Conservation (phyloP, 2,329 filamentous ascomycete genomes). For the Aspergillus aculeatus region DNA sequence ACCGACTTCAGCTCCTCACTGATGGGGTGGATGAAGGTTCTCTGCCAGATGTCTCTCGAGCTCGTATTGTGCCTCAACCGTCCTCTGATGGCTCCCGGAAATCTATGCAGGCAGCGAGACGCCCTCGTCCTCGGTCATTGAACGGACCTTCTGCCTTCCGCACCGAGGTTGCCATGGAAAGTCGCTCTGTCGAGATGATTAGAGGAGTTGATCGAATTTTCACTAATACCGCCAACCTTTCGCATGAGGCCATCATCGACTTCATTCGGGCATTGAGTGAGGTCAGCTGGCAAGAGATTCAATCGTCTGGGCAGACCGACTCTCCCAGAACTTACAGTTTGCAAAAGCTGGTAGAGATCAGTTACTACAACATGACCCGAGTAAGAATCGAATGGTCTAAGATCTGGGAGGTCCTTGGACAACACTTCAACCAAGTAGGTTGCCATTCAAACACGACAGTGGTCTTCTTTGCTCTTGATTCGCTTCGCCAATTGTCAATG, state of each 20-base stretch:
- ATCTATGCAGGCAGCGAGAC: constrained; percentile 60
- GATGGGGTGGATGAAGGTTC: constrained; percentile 90
- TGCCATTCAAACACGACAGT: constrained; percentile 96
- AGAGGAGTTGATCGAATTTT: constrained; percentile 94
- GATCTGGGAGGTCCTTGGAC: constrained; percentile 95
- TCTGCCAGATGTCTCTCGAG: constrained; percentile 87
- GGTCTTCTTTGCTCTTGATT: constrained; percentile 96
- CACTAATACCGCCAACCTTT: constrained; percentile 89
- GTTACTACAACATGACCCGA: constrained; percentile 99
- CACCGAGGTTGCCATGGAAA: constrained; percentile 84
- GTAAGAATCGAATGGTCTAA: constrained; percentile 98
- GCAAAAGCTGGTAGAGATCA: constrained; percentile 97
- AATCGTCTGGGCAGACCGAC: constrained; percentile 92
- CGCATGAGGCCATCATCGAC: constrained; percentile 90
- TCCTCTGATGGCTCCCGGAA: constrained; percentile 59
- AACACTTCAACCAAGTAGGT: constrained; percentile 97
- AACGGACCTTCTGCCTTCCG: constrained; percentile 58
- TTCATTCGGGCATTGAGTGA: constrained; percentile 91
- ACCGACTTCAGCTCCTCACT: constrained; percentile 90
- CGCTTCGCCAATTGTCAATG: constrained; percentile 92
- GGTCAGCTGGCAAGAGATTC: constrained; percentile 99
- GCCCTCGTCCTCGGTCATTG: constrained; percentile 47
- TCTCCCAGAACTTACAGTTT: constrained; percentile 94
- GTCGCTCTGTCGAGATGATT: constrained; percentile 87
- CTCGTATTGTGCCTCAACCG: constrained; percentile 65